Evolutionary conservation across 257 asterid species (phyloP).

Genomic region (Buddleja alternifolia): DNA sequence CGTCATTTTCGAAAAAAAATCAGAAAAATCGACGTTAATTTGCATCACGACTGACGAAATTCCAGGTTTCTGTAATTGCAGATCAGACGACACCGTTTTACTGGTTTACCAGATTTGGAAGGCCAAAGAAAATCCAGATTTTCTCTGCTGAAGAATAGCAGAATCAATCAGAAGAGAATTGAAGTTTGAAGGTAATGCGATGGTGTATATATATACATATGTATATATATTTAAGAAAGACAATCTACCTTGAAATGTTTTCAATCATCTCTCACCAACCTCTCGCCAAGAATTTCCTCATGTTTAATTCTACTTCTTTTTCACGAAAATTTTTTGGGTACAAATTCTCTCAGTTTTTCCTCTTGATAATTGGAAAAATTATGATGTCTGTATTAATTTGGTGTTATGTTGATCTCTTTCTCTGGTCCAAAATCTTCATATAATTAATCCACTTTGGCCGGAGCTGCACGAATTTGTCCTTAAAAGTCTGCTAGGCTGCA

Average conservation of each 20-base stretch:
- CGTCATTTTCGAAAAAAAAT: slow-evolving; percentile 18
- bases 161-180: slow-evolving; percentile 13
- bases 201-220: background rate
- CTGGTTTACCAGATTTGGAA: slow-evolving; percentile 28
- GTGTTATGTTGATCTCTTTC: background rate
- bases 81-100: slow-evolving; percentile 30
- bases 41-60: slow-evolving; percentile 24
- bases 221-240: too few relatives aligned
- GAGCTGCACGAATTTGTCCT: too few relatives aligned
- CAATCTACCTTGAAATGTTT: background rate
- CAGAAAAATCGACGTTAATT: slow-evolving; percentile 24
- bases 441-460: too few relatives aligned
- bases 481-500: too few relatives aligned
- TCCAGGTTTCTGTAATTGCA: slow-evolving; percentile 29
- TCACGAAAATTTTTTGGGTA: slow-evolving; percentile 14
- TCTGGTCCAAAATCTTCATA: too few relatives aligned
- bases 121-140: slow-evolving; percentile 12
- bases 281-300: too few relatives aligned
- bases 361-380: background rate
- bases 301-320: slow-evolving; percentile 19
- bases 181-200: slow-evolving; percentile 32
- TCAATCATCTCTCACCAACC: too few relatives aligned
- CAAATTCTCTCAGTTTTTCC: slow-evolving; percentile 13
- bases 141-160: slow-evolving; percentile 19
- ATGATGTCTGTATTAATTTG: background rate